Conservation (phyloP, 2,329 filamentous ascomycete species). For the Fusarium veterinarium region DNA sequence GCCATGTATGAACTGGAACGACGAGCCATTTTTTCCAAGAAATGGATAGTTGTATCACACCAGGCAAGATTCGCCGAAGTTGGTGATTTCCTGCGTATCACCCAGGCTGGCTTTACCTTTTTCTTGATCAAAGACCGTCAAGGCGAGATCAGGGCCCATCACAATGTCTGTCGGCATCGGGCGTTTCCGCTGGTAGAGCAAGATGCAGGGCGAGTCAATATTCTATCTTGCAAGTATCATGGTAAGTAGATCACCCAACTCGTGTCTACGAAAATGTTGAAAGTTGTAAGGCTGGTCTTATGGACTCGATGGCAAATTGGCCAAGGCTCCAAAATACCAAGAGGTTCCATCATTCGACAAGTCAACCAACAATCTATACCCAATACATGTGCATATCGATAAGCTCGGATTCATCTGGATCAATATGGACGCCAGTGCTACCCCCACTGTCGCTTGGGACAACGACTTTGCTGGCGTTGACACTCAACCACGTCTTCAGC, state of each 20-base stretch:
- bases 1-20: background rate
- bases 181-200: background rate
- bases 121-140: background rate
- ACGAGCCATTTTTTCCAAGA: background rate
- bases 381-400: background rate
- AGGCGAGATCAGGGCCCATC: background rate
- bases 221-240: conserved; percentile 2
- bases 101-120: background rate
- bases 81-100: background rate
- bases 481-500: conserved; percentile 54
- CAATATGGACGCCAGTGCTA: background rate
- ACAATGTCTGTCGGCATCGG: background rate
- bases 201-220: background rate
- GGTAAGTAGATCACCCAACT: background rate
- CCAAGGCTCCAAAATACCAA: background rate
- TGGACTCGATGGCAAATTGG: background rate
- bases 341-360: background rate
- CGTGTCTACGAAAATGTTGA: rapidly evolving
- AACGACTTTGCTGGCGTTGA: conserved; percentile 62
- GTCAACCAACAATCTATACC: background rate
- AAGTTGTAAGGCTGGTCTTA: background rate
- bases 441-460: conserved; percentile 55
- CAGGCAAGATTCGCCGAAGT: rapidly evolving
- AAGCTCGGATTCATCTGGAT: background rate
- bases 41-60: background rate